Percentiles rank a stretch among this genome's conserved stretches.
Evolutionary conservation across 83 land plant species (phyloP).

Genomic region (Larix sibirica): DNA sequence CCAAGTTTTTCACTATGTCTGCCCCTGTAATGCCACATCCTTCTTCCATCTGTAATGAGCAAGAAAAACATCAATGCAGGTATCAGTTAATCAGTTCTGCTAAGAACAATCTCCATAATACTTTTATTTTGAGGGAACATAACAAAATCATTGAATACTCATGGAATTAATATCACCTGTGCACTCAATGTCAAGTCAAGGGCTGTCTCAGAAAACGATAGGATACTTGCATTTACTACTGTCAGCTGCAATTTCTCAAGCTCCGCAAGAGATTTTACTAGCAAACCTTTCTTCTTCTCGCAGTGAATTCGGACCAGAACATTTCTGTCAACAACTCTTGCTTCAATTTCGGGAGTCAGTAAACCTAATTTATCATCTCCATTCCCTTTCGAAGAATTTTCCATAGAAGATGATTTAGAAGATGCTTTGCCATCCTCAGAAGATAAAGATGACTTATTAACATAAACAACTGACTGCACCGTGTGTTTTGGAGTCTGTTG

Average conservation of each 20-base stretch:
- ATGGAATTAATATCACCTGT: conserved; percentile 37
- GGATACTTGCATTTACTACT: conserved; percentile 49
- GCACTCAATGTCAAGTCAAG: conserved; percentile 66
- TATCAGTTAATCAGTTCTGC: neutral
- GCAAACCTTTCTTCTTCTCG: conserved; percentile 59
- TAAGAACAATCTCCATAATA: neutral
- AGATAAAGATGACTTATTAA: neutral
- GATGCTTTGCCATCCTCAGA: neutral
- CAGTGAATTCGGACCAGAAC: conserved; percentile 74
- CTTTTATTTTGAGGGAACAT: neutral
- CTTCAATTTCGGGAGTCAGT: conserved; percentile 75
- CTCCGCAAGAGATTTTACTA: conserved; percentile 46
- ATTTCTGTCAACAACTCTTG: conserved; percentile 53
- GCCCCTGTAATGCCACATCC: conserved; percentile 29
- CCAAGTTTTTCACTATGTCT: conserved; percentile 33
- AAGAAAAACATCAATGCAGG: neutral
- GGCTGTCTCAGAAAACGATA: conserved; percentile 57
- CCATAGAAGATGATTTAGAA: neutral
- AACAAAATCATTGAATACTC: neutral
- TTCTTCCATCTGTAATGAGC: conserved; percentile 48
- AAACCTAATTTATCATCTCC: neutral
- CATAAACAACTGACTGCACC: conserved; percentile 8
- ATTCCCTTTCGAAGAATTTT: neutral
- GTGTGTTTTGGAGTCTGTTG: conserved; percentile 28
- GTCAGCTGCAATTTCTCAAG: conserved; percentile 68